Evolutionary conservation across 2,329 filamentous ascomycete species (phyloP).

Genomic region (Cladosporium sp.): DNA sequence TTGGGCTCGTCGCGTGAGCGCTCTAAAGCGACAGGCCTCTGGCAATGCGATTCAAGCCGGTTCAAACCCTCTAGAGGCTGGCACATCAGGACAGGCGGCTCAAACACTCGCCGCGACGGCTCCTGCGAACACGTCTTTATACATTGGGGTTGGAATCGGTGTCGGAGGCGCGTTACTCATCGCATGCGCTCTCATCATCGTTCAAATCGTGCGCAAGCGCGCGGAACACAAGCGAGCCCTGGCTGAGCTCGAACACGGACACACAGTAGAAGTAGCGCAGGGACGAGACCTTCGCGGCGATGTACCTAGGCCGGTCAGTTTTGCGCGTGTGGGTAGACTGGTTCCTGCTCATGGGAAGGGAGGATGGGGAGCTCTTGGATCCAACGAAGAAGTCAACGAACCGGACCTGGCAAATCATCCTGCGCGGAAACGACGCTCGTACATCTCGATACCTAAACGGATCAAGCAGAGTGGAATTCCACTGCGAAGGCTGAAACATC

Average conservation of each 20-base stretch:
- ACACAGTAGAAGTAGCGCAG: slow-evolving; percentile 20
- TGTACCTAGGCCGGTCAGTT: slow-evolving; percentile 24
- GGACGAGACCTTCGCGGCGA: slow-evolving; percentile 4
- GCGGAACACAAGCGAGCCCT: slow-evolving; percentile 31
- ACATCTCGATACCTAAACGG: slow-evolving; percentile 30
- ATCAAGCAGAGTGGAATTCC: slow-evolving; percentile 27
- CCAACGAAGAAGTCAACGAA: slow-evolving; percentile 40
- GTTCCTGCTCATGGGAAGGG: slow-evolving; percentile 34
- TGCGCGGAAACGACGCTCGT: slow-evolving; percentile 28
- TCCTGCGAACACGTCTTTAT: slow-evolving; percentile 24
- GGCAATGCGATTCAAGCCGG: slow-evolving; percentile 11
- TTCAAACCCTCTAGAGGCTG: slow-evolving; percentile 22
- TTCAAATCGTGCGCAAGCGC: slow-evolving; percentile 31
- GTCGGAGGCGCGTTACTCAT: slow-evolving; percentile 33
- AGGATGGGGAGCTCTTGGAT: slow-evolving; percentile 46
- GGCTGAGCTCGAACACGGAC: slow-evolving; percentile 32
- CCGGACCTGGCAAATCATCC: slow-evolving; percentile 20
- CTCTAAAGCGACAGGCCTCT: slow-evolving; percentile 13
- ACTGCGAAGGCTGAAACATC: slow-evolving; percentile 33
- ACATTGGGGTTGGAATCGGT: slow-evolving; percentile 34
- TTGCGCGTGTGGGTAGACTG: slow-evolving; percentile 25
- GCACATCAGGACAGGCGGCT: not conserved
- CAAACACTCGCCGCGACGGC: slow-evolving; percentile 11
- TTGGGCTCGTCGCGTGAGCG: slow-evolving; percentile 12
- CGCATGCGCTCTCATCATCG: slow-evolving; percentile 29